Conservation (phyloP, 441 rosid genomes). For the Macaranga tanarius region DNA sequence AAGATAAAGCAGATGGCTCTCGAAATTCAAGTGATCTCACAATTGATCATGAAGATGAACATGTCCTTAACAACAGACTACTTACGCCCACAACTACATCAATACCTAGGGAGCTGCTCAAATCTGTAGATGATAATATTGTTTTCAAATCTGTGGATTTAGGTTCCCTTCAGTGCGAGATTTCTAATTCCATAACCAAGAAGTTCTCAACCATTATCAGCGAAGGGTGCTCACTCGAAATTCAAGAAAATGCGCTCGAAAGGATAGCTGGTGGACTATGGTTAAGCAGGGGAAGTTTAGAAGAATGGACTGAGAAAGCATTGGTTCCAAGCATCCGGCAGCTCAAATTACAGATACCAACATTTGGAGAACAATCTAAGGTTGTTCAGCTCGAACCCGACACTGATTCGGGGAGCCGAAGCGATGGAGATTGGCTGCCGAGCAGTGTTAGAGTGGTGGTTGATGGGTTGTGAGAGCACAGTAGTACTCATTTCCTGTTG, state of each 20-base stretch:
- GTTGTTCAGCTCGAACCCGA: slow-evolving; percentile 58
- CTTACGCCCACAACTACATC: slow-evolving; percentile 41
- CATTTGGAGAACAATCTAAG: slow-evolving; percentile 34
- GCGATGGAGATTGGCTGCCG: slow-evolving; percentile 62
- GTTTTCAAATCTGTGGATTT: slow-evolving; percentile 77
- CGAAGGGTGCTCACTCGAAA: slow-evolving; percentile 40
- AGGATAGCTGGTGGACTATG: slow-evolving; percentile 68
- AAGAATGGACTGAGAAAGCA: slow-evolving; percentile 76
- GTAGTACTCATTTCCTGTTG: slow-evolving; percentile 22
- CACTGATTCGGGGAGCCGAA: slow-evolving; percentile 34
- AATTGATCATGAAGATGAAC: slow-evolving; percentile 68
- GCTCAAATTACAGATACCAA: slow-evolving; percentile 42
- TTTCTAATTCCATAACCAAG: slow-evolving; percentile 44
- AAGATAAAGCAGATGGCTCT: slow-evolving; percentile 70
- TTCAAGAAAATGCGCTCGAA: slow-evolving; percentile 64
- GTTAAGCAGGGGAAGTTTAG: slow-evolving; percentile 59
- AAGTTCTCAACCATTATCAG: slow-evolving; percentile 42
- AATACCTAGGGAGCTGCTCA: slow-evolving; percentile 50
- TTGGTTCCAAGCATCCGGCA: slow-evolving; percentile 63
- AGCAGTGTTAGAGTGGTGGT: slow-evolving; percentile 47
- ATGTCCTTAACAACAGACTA: slow-evolving; percentile 45
- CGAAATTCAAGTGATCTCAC: slow-evolving; percentile 88
- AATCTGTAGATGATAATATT: slow-evolving; percentile 50
- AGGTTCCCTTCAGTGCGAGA: slow-evolving; percentile 37
- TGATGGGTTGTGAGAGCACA: slow-evolving; percentile 40